Base-by-base conservation (phyloP, 305 asterid species). In the Solanum hybrid region DNA sequence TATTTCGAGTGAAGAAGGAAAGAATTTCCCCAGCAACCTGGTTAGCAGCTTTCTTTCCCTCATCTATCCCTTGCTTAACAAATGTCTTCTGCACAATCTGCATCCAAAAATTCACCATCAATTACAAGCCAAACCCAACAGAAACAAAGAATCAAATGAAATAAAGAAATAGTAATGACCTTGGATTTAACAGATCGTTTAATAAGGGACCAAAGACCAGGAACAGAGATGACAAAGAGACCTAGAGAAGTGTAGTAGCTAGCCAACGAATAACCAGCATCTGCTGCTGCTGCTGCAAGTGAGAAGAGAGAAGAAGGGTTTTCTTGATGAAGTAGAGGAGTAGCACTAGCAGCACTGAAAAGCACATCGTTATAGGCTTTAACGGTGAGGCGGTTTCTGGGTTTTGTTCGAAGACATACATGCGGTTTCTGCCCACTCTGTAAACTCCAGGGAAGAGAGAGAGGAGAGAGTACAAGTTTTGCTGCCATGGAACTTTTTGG, bases 201-300 rank as follows among this genome's bases (percentile, higher is more conserved):
- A 91, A 97, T 96, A 81, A 97, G 99, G 89, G 99, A 97, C 99
- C 99, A 97, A 85, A 97, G 95, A 26, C 99, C 99, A 3, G 98
- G 99, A 89, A 97, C 98, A 1, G 99, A 97, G 91, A 97, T 97
- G 88, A 97, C 92, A 81, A 97, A 97, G 88, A 97, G 98, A 91
- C 99, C 99, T 10, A 97, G 90, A 27, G 99, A 97, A 91, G 99
- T 97, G 93, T 97, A 97, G 91, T 97, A 97, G 92, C 99, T 97
- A 79, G 99, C 98, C 90, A 94, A 75, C 2, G 99, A 97, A 91
- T 96, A 95, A 31, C 92, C 92, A 26, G 84, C 71, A 66, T 96
- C 98, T 8, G 95, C 90, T 76, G 77, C 98, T 8, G 95, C 90
- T 76, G 77, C 87, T 4, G 95, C 99, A 73, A 97, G 86, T 51